Percentiles rank a stretch among this genome's conserved stretches.
These are phyloP conservation scores for Termitomyces sp. DNA, from an alignment of 768 basidiomycete genomes.

Conservation along the genomic window DNA sequence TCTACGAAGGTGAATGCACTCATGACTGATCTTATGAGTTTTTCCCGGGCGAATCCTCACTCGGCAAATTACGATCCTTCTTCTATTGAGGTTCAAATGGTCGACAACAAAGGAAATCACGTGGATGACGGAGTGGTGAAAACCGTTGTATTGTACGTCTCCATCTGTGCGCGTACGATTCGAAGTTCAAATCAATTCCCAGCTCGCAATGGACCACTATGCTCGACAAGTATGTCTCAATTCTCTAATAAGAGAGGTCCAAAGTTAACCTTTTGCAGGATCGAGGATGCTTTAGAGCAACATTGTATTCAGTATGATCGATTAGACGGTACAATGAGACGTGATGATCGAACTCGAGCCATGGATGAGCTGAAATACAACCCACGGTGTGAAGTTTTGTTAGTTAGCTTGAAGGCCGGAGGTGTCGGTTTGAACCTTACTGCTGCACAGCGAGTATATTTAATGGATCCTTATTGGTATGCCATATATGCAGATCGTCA, in stretches of 20 bases:
- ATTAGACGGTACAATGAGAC: constrained; percentile 96
- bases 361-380: constrained; percentile 93
- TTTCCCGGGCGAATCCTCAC: constrained; percentile 80
- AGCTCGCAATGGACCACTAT: constrained; percentile 95
- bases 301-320: constrained; percentile 85
- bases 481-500: constrained; percentile 3
- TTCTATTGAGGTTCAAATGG: constrained; percentile 67
- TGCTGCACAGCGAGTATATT: constrained; percentile 86
- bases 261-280: constrained; percentile 33
- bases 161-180: constrained; percentile 7
- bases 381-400: constrained; percentile 85
- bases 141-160: constrained; percentile 90
- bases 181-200: constrained; percentile 5
- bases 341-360: constrained; percentile 85
- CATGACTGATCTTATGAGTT: constrained; percentile 71
- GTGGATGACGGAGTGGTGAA: constrained; percentile 72
- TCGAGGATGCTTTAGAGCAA: constrained; percentile 84
- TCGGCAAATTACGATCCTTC: constrained; percentile 82
- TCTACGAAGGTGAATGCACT: constrained; percentile 90
- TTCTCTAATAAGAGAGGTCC: neutral
- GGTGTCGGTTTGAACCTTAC: constrained; percentile 97
- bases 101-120: constrained; percentile 67
- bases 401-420: constrained; percentile 95
- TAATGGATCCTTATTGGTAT: constrained; percentile 97
- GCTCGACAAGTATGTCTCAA: constrained; percentile 71